phyloP scores from a whole-genome alignment of 441 rosid species.

The Cnidoscolus chayamansa region DNA sequence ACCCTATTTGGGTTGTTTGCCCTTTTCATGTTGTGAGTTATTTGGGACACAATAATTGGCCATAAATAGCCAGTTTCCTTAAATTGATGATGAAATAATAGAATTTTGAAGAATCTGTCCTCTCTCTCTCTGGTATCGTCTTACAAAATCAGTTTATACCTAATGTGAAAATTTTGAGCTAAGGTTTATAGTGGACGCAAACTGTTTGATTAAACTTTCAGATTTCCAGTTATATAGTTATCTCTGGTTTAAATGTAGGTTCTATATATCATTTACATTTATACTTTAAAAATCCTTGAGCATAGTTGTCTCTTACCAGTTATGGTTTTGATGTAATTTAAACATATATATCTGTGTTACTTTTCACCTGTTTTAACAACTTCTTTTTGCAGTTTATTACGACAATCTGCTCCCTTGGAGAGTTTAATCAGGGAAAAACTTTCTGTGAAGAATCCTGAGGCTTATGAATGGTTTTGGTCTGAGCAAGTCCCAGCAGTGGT shows the following conservation, averaged over 20 bases:
- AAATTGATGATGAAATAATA: neutral
- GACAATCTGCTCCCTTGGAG: slow-evolving; percentile 81
- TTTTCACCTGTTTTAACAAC: slow-evolving; percentile 14
- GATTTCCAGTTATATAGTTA: neutral
- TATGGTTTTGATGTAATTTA: neutral
- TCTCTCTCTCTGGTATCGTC: neutral
- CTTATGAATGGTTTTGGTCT: slow-evolving; percentile 83
- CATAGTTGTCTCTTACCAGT: neutral
- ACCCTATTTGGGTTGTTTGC: neutral
- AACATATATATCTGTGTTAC: slow-evolving; percentile 5
- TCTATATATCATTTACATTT: slow-evolving; percentile 2
- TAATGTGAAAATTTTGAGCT: neutral
- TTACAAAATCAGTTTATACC: neutral
- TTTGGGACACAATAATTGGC: neutral
- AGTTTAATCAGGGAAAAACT: slow-evolving; percentile 78
- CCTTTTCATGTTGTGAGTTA: neutral
- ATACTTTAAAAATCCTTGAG: neutral
- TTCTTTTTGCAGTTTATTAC: slow-evolving; percentile 62
- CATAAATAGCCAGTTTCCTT: neutral
- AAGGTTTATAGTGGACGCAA: neutral
- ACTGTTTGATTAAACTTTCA: slow-evolving; percentile 4
- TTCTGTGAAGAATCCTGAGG: slow-evolving; percentile 74
- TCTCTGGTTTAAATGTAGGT: neutral
- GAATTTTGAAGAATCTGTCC: neutral
- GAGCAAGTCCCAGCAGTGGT: slow-evolving; percentile 72